A percentile compares a stretch with the other conserved stretches of the same genome.
phyloP scores from a whole-genome alignment of 2,329 filamentous ascomycete species.

The Aplosporella prunicola region DNA sequence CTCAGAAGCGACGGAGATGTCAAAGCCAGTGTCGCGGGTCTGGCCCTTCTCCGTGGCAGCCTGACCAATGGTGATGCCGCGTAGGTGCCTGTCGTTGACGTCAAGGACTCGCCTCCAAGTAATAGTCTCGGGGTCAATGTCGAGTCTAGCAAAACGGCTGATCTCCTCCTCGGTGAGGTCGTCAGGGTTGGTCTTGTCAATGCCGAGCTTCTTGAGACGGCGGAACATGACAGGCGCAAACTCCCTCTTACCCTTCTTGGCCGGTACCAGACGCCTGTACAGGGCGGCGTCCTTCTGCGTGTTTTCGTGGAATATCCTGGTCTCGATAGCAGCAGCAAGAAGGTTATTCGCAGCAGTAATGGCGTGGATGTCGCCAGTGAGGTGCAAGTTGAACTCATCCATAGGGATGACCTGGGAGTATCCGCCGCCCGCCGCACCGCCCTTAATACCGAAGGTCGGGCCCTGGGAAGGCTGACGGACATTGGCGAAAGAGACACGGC shows the following conservation, averaged over 20 bases:
- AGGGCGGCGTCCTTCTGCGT: constrained; percentile 86
- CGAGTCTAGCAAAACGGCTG: constrained; percentile 75
- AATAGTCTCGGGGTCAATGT: constrained; percentile 94
- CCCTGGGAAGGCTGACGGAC: constrained; percentile 95
- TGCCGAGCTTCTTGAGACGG: constrained; percentile 88
- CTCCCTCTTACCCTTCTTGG: constrained; percentile 78
- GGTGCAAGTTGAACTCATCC: constrained; percentile 98
- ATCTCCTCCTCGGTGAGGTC: constrained; percentile 88
- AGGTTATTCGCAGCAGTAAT: constrained; percentile 97
- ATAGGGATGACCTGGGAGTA: constrained; percentile 99
- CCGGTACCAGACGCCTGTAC: constrained; percentile 78
- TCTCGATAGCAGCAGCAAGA: constrained; percentile 91
- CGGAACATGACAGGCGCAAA: constrained; percentile 90
- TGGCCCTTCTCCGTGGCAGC: constrained; percentile 86
- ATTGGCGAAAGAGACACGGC: constrained; percentile 86
- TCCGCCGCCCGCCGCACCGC: constrained; percentile 89
- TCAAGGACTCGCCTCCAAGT: constrained; percentile 95
- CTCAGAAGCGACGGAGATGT: constrained; percentile 95
- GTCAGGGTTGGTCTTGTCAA: constrained; percentile 87
- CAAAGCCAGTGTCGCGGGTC: constrained; percentile 82
- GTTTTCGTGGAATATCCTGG: constrained; percentile 94
- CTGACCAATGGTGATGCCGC: constrained; percentile 79
- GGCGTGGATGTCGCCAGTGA: constrained; percentile 96
- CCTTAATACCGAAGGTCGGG: constrained; percentile 98
- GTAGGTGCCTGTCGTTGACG: constrained; percentile 91